phyloP scores from a whole-genome alignment of 2,329 filamentous ascomycete species.

The Fusarium abutilonis region DNA sequence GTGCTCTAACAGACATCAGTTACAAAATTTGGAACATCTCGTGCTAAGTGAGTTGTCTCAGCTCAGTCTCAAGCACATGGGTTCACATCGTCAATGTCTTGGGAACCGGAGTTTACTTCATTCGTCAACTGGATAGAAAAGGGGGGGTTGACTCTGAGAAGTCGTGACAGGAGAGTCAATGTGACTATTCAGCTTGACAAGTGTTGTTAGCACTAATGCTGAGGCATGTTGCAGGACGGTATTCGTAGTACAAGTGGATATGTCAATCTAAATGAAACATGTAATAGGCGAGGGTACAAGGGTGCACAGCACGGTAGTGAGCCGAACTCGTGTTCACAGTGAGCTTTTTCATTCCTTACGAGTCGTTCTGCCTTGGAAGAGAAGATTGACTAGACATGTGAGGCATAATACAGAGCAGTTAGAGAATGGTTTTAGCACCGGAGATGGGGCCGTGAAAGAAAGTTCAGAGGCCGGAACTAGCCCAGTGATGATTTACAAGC shows the following conservation, averaged over 20 bases:
- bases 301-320: constrained; percentile 13
- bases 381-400: constrained; percentile 6
- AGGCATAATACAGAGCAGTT: constrained; percentile 10
- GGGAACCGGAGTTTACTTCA: constrained; percentile 3
- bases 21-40: constrained; percentile 1
- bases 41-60: constrained; percentile 17
- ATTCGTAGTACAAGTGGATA: constrained; percentile 23
- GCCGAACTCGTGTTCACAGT: constrained; percentile 12
- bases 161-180: neutral
- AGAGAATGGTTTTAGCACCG: neutral
- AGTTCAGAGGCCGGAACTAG: constrained; percentile 2
- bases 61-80: constrained; percentile 18
- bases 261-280: constrained; percentile 33
- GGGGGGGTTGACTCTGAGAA: neutral
- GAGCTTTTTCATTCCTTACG: constrained; percentile 23
- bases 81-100: constrained; percentile 16
- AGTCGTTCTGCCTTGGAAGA: constrained; percentile 6
- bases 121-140: constrained; percentile 1
- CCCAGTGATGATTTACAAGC: neutral
- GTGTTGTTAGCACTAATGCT: neutral
- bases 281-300: constrained; percentile 16
- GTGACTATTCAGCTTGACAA: neutral
- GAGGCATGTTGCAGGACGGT: constrained; percentile 10
- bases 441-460: constrained; percentile 20
- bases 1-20: constrained; percentile 7